Conservation (phyloP, 139 green algal genomes). For the Yamagishiella unicocca region DNA sequence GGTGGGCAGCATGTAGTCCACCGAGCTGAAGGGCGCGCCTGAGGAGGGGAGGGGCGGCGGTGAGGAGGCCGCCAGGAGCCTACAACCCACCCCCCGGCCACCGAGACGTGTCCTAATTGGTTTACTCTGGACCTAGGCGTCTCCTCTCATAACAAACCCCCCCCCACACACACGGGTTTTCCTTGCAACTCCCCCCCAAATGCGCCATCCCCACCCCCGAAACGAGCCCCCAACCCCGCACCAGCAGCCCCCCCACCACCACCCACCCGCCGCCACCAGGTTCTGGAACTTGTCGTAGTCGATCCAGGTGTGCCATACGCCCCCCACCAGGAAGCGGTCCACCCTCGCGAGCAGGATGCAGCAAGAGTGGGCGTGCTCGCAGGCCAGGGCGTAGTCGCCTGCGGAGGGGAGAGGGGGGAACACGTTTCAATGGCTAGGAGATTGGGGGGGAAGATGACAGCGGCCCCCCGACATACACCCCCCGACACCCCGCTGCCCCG, state of each 20-base stretch:
- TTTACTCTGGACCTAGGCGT: too few relatives aligned
- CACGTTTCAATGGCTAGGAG: too few relatives aligned
- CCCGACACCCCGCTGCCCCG: background rate
- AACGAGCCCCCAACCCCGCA: too few relatives aligned
- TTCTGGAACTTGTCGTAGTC: slow-evolving; percentile 78
- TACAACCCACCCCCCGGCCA: too few relatives aligned
- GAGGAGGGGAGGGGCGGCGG: background rate
- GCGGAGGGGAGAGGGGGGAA: background rate
- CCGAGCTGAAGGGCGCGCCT: slow-evolving; percentile 61
- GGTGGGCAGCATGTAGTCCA: slow-evolving; percentile 82
- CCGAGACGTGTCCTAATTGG: too few relatives aligned
- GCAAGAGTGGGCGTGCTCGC: slow-evolving; percentile 89
- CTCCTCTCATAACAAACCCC: too few relatives aligned
- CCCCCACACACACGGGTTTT: too few relatives aligned
- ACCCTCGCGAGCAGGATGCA: slow-evolving; percentile 83
- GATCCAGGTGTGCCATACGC: slow-evolving; percentile 90
- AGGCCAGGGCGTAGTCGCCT: slow-evolving; percentile 85
- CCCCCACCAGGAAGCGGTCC: slow-evolving; percentile 73
- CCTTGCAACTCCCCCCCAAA: too few relatives aligned
- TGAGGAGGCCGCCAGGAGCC: background rate
- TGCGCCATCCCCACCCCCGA: too few relatives aligned
- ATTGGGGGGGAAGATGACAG: too few relatives aligned
- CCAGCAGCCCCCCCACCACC: too few relatives aligned
- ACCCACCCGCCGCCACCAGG: slow-evolving; percentile 55
- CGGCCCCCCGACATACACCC: too few relatives aligned